These are phyloP conservation scores for Borovskyia barvae DNA, from an alignment of 208 protist genomes.

Conservation along the genomic window DNA sequence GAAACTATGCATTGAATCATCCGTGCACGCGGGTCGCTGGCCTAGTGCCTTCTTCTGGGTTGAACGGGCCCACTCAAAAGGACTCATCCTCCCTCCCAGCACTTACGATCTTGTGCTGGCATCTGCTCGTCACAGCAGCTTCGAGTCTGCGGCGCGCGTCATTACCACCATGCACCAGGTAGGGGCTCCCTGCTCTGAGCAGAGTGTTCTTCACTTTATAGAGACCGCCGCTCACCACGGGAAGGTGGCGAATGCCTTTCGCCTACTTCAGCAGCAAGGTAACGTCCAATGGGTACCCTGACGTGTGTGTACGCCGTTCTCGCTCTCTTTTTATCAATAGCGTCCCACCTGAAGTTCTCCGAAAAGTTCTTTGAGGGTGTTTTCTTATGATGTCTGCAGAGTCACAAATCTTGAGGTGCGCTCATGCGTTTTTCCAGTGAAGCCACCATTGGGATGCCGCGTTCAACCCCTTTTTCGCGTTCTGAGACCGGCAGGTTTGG, in stretches of 20 bases:
- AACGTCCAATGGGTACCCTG: conserved; percentile 53
- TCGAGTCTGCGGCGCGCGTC: conserved; percentile 45
- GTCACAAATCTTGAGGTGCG: too few relatives aligned
- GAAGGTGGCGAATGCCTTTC: conserved; percentile 32
- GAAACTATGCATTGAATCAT: conserved; percentile 60
- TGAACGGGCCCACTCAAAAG: conserved; percentile 49
- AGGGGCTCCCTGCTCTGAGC: conserved; percentile 41
- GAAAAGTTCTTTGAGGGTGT: too few relatives aligned
- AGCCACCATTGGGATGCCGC: too few relatives aligned
- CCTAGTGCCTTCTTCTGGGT: conserved; percentile 81
- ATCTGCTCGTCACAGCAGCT: conserved; percentile 38
- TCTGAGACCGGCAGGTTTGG: too few relatives aligned
- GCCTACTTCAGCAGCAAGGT: conserved; percentile 32
- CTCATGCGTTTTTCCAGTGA: too few relatives aligned
- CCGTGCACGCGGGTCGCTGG: conserved; percentile 60
- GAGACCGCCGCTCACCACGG: conserved; percentile 41
- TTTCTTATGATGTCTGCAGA: too few relatives aligned
- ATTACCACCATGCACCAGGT: conserved; percentile 55
- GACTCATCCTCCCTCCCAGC: conserved; percentile 21
- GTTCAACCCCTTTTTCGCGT: too few relatives aligned
- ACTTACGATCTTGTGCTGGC: conserved; percentile 59
- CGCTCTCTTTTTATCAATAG: conserved; percentile 6
- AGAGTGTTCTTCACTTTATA: conserved; percentile 44
- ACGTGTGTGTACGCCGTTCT: neutral
- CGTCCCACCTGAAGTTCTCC: conserved; percentile 4